Base-by-base conservation (phyloP, 176 grass and related monocot species). In the Eleusine coracana region DNA sequence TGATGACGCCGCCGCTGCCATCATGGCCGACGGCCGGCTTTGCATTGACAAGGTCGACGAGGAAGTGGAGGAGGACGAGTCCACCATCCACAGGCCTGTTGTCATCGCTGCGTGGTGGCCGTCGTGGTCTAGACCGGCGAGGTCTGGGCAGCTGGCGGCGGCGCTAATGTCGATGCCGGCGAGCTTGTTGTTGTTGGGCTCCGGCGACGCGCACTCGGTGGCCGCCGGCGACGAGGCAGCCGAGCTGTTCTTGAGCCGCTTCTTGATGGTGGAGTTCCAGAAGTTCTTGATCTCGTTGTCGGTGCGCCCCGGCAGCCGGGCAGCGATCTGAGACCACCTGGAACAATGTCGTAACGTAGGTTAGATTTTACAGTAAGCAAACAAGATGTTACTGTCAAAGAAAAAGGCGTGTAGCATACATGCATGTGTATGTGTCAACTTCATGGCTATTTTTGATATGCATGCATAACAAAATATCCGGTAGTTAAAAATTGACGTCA, bases 261-360 rank as follows among this genome's bases (percentile, higher is more conserved):
- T 98, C 84, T 98, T 98, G 85, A 95, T 95, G 67, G 92, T 95
- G 25, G 96, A 98, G 88, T 98, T 98, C 96, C 96, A 98, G 61
- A 98, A 98, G 82, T 98, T 98, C 85, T 98, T 98, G 73, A 98
- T 98, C 91, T 98, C 96, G 56, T 98, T 98, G 70, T 98, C 96
- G 39, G 96, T 98, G 61, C 96, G 92, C 36, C 96, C 96, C 16
- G 91, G 92, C 63, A 98, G 61, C 78, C 92, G 89, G 61, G 96
- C 87, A 45, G 96, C 96, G 39, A 98, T 98, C 82, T 95, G 96
- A 11, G 96, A 98, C 96, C 96, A 98, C 88, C 96, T 98, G 77
- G 6, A 84, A 66, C 16, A 50, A 21, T 72, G 40, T 76, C 49
- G 67, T 82, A 82, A 82, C 25, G 66, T 28, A 71, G 21, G 11